Evolutionary conservation across 768 basidiomycete genomes (phyloP), one percentile per base, ranked within the genome.

Genomic region (Calocera viscosa): DNA sequence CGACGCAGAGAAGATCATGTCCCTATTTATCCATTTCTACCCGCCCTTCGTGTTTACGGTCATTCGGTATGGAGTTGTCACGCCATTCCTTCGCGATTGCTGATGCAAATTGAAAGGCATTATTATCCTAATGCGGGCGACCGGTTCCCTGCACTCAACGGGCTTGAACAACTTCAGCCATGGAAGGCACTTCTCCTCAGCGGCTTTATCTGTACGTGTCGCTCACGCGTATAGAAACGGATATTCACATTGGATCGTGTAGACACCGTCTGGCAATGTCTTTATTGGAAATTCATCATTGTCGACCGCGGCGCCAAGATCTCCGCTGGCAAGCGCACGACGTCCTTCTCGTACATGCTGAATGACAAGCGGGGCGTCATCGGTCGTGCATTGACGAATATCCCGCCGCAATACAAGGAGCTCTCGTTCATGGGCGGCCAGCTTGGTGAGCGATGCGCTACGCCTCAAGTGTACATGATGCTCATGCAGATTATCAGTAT

Each of bases 201-300:
- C 71, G 85, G 88, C 40, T 83, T 84, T 47, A 88, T 94, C 67
- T 97, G 94, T 96, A 70, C 73, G 91, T 80, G 1, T 64, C 32
- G n/a, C 7, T 41, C 17, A 53, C 26, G 19, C 26, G 2, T 1
- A 53, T 60, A 26, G 5, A 10, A 5, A 12, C 53, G 8, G 30
- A n/a, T 30, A 10, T 26, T 60, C 30, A 60, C 53, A 32, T 47
- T 35, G 19, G 17, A 16, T 30, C n/a, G 49, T n/a, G n/a, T 70
- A 98, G 94, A 96, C 75, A 78, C 91, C 38, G 81, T 90, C 35
- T 98, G 95, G 95, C 95, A 98, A 79, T 73, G 87, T 33, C 76
- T 93, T 32, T 98, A 98, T 73, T 97, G 91, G 89, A 95, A 96
- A 86, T 91, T 95, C 75, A 84, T 98, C 64, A 83, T 95, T 43